A percentile compares a stretch with the other conserved stretches of the same genome.
Evolutionary conservation across 2,329 filamentous ascomycete genomes (phyloP).

Genomic region (Knufia petricola): DNA sequence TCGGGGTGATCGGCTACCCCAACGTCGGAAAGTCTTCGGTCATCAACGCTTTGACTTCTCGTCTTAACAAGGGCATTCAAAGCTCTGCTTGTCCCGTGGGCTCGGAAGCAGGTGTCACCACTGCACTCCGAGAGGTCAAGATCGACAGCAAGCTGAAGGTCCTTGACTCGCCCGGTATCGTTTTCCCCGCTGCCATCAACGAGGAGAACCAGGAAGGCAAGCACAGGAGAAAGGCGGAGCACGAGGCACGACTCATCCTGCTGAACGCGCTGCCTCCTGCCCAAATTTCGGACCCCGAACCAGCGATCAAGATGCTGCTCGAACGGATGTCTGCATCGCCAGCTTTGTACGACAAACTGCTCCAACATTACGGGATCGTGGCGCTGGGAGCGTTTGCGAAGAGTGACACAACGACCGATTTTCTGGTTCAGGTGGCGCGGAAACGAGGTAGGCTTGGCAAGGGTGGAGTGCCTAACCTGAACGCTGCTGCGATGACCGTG

Average conservation of each 20-base stretch:
- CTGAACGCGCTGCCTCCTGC: constrained; percentile 88
- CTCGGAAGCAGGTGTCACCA: constrained; percentile 87
- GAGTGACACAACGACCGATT: constrained; percentile 76
- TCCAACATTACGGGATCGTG: constrained; percentile 74
- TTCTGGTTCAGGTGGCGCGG: constrained; percentile 86
- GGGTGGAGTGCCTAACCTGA: constrained; percentile 81
- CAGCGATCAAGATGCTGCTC: constrained; percentile 76
- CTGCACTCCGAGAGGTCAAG: constrained; percentile 78
- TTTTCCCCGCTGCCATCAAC: constrained; percentile 63
- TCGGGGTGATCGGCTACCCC: constrained; percentile 89
- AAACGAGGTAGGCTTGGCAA: constrained; percentile 83
- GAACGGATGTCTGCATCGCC: constrained; percentile 65
- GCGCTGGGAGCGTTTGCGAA: constrained; percentile 57
- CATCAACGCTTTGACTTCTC: constrained; percentile 80
- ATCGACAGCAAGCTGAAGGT: constrained; percentile 89
- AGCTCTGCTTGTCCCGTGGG: constrained; percentile 71
- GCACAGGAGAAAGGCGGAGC: constrained; percentile 58
- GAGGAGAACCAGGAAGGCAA: constrained; percentile 33
- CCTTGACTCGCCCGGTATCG: constrained; percentile 87
- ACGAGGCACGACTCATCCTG: constrained; percentile 71
- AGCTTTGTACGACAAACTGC: constrained; percentile 66
- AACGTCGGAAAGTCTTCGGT: constrained; percentile 96
- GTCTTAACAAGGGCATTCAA: constrained; percentile 53
- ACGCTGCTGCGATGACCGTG: constrained; percentile 80
- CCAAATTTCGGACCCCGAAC: constrained; percentile 85